Conservation (phyloP, 257 asterid species). For the Handroanthus guayacan region DNA sequence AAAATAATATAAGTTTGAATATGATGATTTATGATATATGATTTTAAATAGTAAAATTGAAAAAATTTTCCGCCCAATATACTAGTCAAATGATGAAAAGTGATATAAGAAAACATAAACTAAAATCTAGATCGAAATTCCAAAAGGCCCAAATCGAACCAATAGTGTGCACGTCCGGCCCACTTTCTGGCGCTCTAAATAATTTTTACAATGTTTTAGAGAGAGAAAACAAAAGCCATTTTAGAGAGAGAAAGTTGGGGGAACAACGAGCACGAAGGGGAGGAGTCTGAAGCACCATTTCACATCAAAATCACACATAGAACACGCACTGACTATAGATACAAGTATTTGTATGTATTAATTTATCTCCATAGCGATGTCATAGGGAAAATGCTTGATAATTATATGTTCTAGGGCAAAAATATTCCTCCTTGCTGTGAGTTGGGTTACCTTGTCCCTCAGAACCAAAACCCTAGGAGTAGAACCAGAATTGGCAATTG, state of each 20-base stretch:
- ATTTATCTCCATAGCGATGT: constrained; percentile 31
- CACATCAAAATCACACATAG: constrained; percentile 37
- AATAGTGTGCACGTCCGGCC: constrained; percentile 26
- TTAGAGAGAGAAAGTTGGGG: constrained; percentile 49
- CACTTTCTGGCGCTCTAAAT: constrained; percentile 45
- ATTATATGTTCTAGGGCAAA: constrained; percentile 37
- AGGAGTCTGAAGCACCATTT: constrained; percentile 45
- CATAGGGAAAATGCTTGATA: constrained; percentile 36
- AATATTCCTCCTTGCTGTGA: constrained; percentile 38
- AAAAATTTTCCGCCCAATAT: no score
- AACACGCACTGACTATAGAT: constrained; percentile 44
- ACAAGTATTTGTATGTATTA: constrained; percentile 32
- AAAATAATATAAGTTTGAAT: no score
- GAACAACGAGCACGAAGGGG: constrained; percentile 49
- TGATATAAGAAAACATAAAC: neutral
- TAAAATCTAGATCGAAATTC: constrained; percentile 4
- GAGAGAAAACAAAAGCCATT: constrained; percentile 39
- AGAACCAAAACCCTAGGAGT: constrained; percentile 56
- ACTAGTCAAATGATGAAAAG: no score
- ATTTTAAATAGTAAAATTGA: no score
- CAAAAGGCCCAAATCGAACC: constrained; percentile 13
- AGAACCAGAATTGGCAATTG: constrained; percentile 39
- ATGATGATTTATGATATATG: no score
- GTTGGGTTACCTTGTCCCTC: constrained; percentile 55
- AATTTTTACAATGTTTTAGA: constrained; percentile 38